phyloP scores from a whole-genome alignment of 2,329 filamentous ascomycete species.

The Fusarium sp. region DNA sequence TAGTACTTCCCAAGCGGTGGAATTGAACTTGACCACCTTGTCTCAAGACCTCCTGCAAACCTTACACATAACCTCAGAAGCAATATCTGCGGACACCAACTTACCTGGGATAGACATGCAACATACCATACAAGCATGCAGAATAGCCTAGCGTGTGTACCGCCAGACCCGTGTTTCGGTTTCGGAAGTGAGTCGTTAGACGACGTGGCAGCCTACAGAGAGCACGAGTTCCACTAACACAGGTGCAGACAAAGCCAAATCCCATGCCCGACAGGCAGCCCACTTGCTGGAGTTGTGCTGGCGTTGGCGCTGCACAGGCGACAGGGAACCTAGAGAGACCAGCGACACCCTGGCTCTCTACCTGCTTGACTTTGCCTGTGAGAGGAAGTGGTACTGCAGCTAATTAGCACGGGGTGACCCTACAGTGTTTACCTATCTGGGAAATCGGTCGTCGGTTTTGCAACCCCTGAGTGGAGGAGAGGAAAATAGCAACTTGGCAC shows the following conservation, averaged over 20 bases:
- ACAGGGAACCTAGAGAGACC: conserved; percentile 2
- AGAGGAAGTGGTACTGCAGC: background rate
- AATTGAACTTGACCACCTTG: conserved; percentile 3
- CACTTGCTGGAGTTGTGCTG: conserved; percentile 17
- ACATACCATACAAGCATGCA: background rate
- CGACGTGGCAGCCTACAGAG: conserved; percentile 39
- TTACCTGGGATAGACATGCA: conserved; percentile 1
- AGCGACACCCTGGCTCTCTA: background rate
- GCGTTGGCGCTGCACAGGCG: conserved; percentile 15
- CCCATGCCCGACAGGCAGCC: conserved; percentile 11
- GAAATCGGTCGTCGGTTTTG: conserved; percentile 19
- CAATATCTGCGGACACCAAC: background rate
- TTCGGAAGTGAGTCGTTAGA: conserved; percentile 30
- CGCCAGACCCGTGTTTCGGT: conserved; percentile 26
- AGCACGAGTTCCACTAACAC: conserved; percentile 26
- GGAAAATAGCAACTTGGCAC: conserved; percentile 18
- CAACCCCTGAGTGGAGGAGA: conserved; percentile 34
- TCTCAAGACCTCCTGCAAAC: conserved; percentile 4
- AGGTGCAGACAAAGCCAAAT: conserved; percentile 12
- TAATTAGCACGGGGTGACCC: conserved; percentile 10
- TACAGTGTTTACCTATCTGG: conserved; percentile 14
- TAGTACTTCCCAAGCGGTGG: background rate
- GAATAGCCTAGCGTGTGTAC: conserved; percentile 10
- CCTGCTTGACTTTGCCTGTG: background rate
- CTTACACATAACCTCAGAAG: background rate